Percentiles rank a stretch among this genome's conserved stretches.
phyloP scores from a whole-genome alignment of 495 filamentous ascomycete genomes.

The Xylaria telfairii region DNA sequence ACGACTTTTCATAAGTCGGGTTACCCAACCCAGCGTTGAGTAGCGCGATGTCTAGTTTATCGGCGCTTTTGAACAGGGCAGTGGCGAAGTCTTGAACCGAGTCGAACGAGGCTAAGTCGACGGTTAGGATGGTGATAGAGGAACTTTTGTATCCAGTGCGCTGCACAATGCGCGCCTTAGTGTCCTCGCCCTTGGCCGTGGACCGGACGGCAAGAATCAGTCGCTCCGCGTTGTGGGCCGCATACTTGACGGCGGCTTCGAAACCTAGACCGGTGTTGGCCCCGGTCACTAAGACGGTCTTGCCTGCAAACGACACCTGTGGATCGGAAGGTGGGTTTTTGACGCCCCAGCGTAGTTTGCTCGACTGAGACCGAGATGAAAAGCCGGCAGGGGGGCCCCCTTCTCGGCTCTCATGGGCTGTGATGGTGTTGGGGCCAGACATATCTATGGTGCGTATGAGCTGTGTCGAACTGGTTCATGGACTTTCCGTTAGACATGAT shows the following conservation, averaged over 20 bases:
- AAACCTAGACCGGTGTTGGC: slow-evolving; percentile 56
- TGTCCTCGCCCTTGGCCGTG: slow-evolving; percentile 47
- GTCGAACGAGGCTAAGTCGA: slow-evolving; percentile 33
- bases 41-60: slow-evolving; percentile 33
- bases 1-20: slow-evolving; percentile 22
- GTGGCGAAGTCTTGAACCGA: slow-evolving; percentile 31
- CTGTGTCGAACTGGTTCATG: neutral
- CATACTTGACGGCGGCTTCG: slow-evolving; percentile 53
- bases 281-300: slow-evolving; percentile 60
- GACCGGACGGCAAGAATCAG: slow-evolving; percentile 56
- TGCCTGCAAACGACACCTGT: slow-evolving; percentile 30
- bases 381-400: neutral
- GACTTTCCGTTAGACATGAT: neutral
- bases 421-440: neutral
- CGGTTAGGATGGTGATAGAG: slow-evolving; percentile 9
- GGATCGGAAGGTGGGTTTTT: neutral
- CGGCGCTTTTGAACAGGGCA: slow-evolving; percentile 38
- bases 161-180: slow-evolving; percentile 40
- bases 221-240: slow-evolving; percentile 41
- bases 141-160: slow-evolving; percentile 4
- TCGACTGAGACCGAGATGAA: neutral
- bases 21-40: slow-evolving; percentile 49
- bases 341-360: neutral
- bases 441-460: neutral
- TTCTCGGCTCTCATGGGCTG: neutral